A percentile compares a stretch with the other conserved stretches of the same genome.
phyloP scores from a whole-genome alignment of 2,329 filamentous ascomycete genomes.

The Zopfia rhizophila region DNA sequence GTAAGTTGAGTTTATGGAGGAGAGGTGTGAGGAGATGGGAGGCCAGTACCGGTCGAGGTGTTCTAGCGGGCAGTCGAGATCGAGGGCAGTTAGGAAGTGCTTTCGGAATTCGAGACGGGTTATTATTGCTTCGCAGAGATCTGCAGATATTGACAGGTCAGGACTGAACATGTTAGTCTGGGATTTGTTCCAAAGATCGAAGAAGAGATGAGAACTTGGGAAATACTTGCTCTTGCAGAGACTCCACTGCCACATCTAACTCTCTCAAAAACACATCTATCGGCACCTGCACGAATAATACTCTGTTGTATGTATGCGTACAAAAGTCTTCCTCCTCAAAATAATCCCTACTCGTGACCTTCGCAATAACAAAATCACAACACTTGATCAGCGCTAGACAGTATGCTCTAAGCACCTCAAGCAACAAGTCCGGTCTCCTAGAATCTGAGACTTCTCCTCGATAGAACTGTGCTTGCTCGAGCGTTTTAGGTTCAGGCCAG shows the following conservation, averaged over 20 bases:
- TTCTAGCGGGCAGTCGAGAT: constrained; percentile 48
- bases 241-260: constrained; percentile 43
- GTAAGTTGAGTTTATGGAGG: constrained; percentile 68
- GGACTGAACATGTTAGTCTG: constrained; percentile 32
- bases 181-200: not conserved
- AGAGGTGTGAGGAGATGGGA: constrained; percentile 56
- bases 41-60: constrained; percentile 48
- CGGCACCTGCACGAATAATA: constrained; percentile 68
- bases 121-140: constrained; percentile 66
- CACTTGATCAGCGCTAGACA: constrained; percentile 86
- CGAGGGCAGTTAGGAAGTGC: constrained; percentile 66
- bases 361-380: constrained; percentile 80
- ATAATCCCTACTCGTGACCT: constrained; percentile 84
- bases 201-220: not conserved
- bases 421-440: constrained; percentile 35
- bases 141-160: constrained; percentile 43
- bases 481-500: constrained; percentile 71
- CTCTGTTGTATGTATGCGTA: constrained; percentile 86
- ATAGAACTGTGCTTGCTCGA: constrained; percentile 74
- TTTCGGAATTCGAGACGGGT: constrained; percentile 74
- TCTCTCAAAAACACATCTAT: constrained; percentile 47
- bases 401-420: constrained; percentile 79
- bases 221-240: constrained; percentile 42
- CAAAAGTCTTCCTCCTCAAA: constrained; percentile 99
- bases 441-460: constrained; percentile 32